These are phyloP conservation scores for Balakata baccata DNA, from an alignment of 345 rosid genomes.

Conservation along the genomic window DNA sequence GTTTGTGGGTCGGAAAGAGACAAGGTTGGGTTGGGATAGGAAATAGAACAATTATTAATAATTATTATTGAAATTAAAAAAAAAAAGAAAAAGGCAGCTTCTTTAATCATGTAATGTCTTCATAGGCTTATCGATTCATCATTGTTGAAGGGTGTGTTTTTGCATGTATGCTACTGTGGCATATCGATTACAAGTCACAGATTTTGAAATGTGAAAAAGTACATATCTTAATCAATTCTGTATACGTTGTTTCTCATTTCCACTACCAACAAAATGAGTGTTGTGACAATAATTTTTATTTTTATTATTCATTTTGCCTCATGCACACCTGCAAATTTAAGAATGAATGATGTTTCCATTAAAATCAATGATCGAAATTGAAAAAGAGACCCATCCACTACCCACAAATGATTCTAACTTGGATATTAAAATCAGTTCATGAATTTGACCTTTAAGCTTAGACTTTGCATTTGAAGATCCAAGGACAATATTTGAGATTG, in stretches of 20 bases:
- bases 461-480: no score
- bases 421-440: no score
- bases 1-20: slow-evolving; percentile 11
- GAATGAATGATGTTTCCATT: slow-evolving; percentile 4
- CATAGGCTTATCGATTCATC: slow-evolving; percentile 11
- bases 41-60: neutral
- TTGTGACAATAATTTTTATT: no score
- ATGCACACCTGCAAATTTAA: slow-evolving; percentile 3
- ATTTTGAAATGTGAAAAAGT: neutral
- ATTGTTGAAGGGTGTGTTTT: slow-evolving; percentile 6
- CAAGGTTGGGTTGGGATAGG: no score
- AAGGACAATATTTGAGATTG: no score
- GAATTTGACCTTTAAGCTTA: no score
- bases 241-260: neutral
- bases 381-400: neutral
- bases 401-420: no score
- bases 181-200: slow-evolving; percentile 14
- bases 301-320: neutral
- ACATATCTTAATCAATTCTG: neutral
- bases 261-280: neutral
- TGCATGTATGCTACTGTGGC: neutral
- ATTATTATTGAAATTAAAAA: neutral
- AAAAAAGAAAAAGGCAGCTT: neutral
- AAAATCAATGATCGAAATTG: neutral
- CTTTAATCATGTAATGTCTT: slow-evolving; percentile 20